Base-by-base conservation (phyloP, 139 green algal genomes). In the Trebouxia sp. region DNA sequence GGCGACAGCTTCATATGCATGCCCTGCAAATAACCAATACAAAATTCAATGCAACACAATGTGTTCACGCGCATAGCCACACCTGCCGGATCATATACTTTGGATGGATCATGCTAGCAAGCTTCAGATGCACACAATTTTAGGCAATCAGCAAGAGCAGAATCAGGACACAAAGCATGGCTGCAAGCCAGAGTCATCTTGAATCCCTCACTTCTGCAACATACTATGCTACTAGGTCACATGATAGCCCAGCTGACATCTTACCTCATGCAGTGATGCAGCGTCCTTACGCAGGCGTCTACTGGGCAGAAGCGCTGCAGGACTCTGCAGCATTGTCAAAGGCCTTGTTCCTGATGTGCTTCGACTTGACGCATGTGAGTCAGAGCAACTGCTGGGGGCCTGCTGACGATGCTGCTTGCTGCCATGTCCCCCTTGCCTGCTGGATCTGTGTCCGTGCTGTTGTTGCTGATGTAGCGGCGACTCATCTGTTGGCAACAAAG, bases 1-100 rank as follows among this genome's bases (percentile, higher is more conserved):
- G 74, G 74, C 10, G 74, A 79, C 74, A 79, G 47, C 32, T 38
- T 65, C 30, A 47, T n/a, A 14, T 48, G 74, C 47, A 79, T 7
- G 11, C 30, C 74, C 74, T 79, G 74, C 74, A 79, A 43, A 45
- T 38, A 70, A 1, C 58, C 5, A 70, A n/a, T 17, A 15, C 38
- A 38, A 14, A 3, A 30, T 45, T 9, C 28, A 32, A 48, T 26
- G 47, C 10, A 10, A 38, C 65, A 75, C 37, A 30, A 3, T 0
- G 0, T 7, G 26, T 3, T 9, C 28, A 50, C 11, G 30, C 12
- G 28, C 42, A 53, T 38, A 37, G 58, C 20, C 58, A 45, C 20
- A 37, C 20, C 26, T n/a, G 2, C 14, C 28, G 26, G 20, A 24
- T 37, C 58, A 41, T n/a, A 5, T 2, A 1, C 20, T 5, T 41